phyloP scores from a whole-genome alignment of 1,284 basidiomycete genomes.

The Leucocoprinus gongylophorus region DNA sequence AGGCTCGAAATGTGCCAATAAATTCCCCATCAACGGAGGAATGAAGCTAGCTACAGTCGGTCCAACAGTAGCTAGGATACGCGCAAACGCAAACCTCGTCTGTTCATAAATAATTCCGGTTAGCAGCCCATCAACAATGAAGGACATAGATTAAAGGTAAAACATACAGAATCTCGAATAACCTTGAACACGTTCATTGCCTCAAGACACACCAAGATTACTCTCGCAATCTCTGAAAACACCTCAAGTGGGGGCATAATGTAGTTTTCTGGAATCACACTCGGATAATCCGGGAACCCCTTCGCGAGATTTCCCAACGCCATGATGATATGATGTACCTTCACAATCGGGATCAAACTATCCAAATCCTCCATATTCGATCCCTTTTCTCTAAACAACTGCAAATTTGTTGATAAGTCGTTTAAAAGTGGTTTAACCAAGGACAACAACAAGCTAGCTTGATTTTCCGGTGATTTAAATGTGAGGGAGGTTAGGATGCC shows the following conservation, averaged over 20 bases:
- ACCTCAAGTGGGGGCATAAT: constrained; percentile 74
- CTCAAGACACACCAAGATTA: constrained; percentile 82
- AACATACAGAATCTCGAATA: constrained; percentile 86
- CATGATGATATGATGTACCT: constrained; percentile 94
- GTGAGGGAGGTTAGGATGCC: constrained; percentile 82
- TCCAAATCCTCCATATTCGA: constrained; percentile 51
- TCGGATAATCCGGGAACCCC: constrained; percentile 90
- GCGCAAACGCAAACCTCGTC: constrained; percentile 92
- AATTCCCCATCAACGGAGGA: constrained; percentile 80
- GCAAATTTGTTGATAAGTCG: constrained; percentile 66
- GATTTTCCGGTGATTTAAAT: constrained; percentile 63
- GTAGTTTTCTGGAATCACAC: constrained; percentile 56
- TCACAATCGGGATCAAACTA: constrained; percentile 73
- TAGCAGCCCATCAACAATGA: not conserved
- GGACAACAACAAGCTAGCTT: constrained; percentile 66
- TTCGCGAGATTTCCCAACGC: constrained; percentile 94
- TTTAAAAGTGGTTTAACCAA: constrained; percentile 79
- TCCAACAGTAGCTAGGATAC: constrained; percentile 87
- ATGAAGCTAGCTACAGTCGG: constrained; percentile 77
- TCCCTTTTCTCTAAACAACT: constrained; percentile 42
- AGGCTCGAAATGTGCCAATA: constrained; percentile 88
- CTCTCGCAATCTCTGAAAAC: constrained; percentile 85
- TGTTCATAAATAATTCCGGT: constrained; percentile 26
- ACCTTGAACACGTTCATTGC: constrained; percentile 84
- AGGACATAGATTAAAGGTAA: not conserved